phyloP scores from a whole-genome alignment of 371 early-diverging fungal species.

The Quaeritorhiza haematococci region DNA sequence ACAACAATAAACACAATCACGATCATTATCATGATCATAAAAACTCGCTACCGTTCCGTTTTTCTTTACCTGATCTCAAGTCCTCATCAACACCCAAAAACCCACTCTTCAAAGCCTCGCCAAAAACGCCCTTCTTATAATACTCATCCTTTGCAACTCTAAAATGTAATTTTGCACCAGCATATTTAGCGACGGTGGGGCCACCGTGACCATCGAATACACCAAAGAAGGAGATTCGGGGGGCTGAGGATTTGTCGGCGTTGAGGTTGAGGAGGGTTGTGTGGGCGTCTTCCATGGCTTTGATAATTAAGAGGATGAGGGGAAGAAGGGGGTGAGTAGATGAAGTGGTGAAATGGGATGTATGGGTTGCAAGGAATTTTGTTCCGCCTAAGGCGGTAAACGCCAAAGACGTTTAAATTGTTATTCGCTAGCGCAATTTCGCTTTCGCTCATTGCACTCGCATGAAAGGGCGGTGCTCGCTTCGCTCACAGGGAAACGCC shows the following conservation, averaged over 20 bases:
- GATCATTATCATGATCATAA: too few species aligned
- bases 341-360: too few species aligned
- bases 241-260: neutral
- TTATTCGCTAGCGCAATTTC: too few species aligned
- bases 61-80: constrained; percentile 69
- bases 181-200: constrained; percentile 74
- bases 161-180: constrained; percentile 68
- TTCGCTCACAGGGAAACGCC: too few species aligned
- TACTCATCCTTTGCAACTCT: constrained; percentile 58
- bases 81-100: constrained; percentile 78
- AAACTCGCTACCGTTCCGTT: too few species aligned
- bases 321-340: too few species aligned
- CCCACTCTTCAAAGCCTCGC: constrained; percentile 67
- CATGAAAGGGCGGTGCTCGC: too few species aligned
- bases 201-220: constrained; percentile 98
- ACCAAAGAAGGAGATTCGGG: constrained; percentile 74
- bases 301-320: too few species aligned
- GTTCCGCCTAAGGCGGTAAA: too few species aligned
- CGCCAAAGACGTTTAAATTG: too few species aligned
- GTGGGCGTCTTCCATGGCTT: constrained; percentile 97
- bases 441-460: too few species aligned
- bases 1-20: constrained; percentile 1
- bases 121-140: constrained; percentile 60
- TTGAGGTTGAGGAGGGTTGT: constrained; percentile 52
- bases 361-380: too few species aligned